phyloP scores from a whole-genome alignment of 305 asterid genomes.

The Coffea humblotiana region DNA sequence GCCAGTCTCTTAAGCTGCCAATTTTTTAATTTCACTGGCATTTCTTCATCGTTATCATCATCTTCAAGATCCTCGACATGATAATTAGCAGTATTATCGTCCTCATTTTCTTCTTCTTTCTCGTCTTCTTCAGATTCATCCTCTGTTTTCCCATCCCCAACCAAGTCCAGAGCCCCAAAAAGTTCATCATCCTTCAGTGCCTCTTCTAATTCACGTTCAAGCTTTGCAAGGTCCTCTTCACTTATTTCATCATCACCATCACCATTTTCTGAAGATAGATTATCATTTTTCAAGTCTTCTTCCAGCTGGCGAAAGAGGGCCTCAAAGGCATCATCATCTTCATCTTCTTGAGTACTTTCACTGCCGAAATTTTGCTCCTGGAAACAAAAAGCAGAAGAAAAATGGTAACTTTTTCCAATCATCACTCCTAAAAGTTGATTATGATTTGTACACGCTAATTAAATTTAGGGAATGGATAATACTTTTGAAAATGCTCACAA shows the following conservation, averaged over 20 bases:
- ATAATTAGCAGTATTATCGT: slow-evolving; percentile 29
- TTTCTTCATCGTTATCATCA: slow-evolving; percentile 48
- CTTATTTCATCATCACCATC: slow-evolving; percentile 59
- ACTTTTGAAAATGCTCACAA: background rate
- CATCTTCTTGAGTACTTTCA: slow-evolving; percentile 49
- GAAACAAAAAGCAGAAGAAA: slow-evolving; percentile 23
- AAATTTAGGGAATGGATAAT: background rate
- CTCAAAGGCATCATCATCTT: slow-evolving; percentile 86
- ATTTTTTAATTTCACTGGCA: slow-evolving; percentile 53
- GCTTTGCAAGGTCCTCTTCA: slow-evolving; percentile 77
- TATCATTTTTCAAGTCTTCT: slow-evolving; percentile 83
- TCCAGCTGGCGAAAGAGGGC: slow-evolving; percentile 79
- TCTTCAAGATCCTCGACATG: slow-evolving; percentile 21
- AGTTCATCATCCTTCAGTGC: slow-evolving; percentile 80
- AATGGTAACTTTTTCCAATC: background rate
- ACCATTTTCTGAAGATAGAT: slow-evolving; percentile 34
- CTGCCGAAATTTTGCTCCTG: slow-evolving; percentile 38
- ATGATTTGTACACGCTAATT: background rate
- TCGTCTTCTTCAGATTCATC: slow-evolving; percentile 35
- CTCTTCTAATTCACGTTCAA: slow-evolving; percentile 79
- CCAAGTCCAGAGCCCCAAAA: slow-evolving; percentile 47
- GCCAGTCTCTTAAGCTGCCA: slow-evolving; percentile 90
- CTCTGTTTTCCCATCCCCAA: slow-evolving; percentile 27
- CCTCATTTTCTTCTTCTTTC: slow-evolving; percentile 32
- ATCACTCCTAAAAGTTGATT: background rate